These are phyloP conservation scores for Tetragonia tetragonoides DNA, from an alignment of 148 eudicot genomes.

Conservation along the genomic window DNA sequence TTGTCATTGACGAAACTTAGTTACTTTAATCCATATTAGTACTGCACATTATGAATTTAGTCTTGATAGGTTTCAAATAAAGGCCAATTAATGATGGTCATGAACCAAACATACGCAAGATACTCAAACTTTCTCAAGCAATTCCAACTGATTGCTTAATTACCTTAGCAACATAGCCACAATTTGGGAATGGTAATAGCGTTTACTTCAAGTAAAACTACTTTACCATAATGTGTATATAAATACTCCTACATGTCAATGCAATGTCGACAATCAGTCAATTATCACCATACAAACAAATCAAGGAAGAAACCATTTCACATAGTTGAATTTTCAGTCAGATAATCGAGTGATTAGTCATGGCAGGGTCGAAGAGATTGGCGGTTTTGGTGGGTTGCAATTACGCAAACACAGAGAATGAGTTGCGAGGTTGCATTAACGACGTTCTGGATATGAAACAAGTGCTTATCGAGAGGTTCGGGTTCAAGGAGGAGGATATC, in stretches of 20 bases:
- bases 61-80: too few species aligned
- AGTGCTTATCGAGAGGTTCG: constrained; percentile 39
- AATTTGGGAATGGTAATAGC: constrained; percentile 1
- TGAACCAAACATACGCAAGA: too few species aligned
- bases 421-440: constrained; percentile 58
- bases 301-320: neutral
- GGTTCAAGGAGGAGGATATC: constrained; percentile 35
- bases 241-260: neutral
- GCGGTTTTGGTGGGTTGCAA: constrained; percentile 72
- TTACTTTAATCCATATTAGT: neutral
- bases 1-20: neutral
- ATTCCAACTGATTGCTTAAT: neutral
- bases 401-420: constrained; percentile 39
- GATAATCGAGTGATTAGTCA: neutral
- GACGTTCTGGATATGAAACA: constrained; percentile 46
- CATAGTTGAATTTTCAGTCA: neutral
- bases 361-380: constrained; percentile 21
- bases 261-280: neutral
- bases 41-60: neutral
- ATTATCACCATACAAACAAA: neutral
- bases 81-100: neutral
- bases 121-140: neutral
- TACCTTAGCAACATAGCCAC: neutral
- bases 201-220: constrained; percentile 14
- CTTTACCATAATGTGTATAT: neutral